Conservation (phyloP, 805 yeast species). For the Martiniozyma abietophila region DNA sequence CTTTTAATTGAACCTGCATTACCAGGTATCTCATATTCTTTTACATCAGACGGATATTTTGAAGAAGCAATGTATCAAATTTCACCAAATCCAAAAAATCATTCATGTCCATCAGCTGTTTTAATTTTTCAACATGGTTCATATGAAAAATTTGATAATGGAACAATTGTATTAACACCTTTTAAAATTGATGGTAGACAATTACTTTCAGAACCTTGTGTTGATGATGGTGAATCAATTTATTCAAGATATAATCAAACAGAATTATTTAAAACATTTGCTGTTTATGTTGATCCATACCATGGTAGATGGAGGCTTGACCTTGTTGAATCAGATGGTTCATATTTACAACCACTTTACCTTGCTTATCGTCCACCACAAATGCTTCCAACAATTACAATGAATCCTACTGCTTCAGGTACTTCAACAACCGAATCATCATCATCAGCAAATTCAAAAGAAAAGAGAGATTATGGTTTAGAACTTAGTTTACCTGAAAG, state of each 20-base stretch:
- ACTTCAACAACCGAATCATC: constrained; percentile 23
- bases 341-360: constrained; percentile 77
- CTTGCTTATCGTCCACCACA: constrained; percentile 89
- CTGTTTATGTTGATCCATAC: constrained; percentile 61
- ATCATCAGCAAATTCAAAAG: constrained; percentile 9
- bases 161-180: constrained; percentile 63
- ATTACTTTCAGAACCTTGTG: constrained; percentile 79
- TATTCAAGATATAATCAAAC: constrained; percentile 69
- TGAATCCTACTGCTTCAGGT: constrained; percentile 64
- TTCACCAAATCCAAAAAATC: constrained; percentile 58
- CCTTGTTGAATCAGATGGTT: constrained; percentile 69
- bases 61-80: constrained; percentile 88
- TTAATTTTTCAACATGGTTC: constrained; percentile 86
- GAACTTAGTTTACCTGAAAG: constrained; percentile 28
- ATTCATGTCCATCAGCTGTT: constrained; percentile 76
- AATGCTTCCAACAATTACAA: constrained; percentile 89
- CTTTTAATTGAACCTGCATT: constrained; percentile 88
- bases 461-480: constrained; percentile 11
- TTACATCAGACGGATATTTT: constrained; percentile 84
- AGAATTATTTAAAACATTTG: constrained; percentile 48
- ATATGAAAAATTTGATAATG: constrained; percentile 53
- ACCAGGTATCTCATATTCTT: constrained; percentile 90
- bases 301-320: constrained; percentile 76
- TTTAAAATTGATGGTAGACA: constrained; percentile 88
- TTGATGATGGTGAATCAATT: constrained; percentile 44